These are phyloP conservation scores for Ogataea paraovalis DNA, from an alignment of 805 yeast species.

Conservation along the genomic window DNA sequence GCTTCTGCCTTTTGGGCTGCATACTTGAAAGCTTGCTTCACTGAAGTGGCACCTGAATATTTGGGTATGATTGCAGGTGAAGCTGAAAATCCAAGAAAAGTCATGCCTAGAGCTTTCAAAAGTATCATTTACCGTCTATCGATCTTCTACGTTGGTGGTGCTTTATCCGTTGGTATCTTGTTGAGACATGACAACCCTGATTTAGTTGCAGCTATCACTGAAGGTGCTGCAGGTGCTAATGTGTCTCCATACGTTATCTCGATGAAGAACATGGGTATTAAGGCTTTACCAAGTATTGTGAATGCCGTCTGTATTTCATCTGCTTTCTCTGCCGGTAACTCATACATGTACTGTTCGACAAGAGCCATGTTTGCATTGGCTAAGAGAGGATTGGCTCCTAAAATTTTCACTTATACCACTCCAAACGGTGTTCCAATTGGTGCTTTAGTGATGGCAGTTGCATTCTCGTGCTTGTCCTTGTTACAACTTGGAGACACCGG, in stretches of 20 bases:
- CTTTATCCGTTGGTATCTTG: constrained; percentile 37
- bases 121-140: constrained; percentile 38
- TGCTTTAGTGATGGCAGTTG: constrained; percentile 44
- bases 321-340: constrained; percentile 76
- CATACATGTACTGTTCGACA: constrained; percentile 65
- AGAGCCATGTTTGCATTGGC: constrained; percentile 59
- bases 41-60: constrained; percentile 40
- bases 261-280: constrained; percentile 58
- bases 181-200: constrained; percentile 32
- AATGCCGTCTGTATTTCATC: constrained; percentile 68
- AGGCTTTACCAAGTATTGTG: constrained; percentile 63
- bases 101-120: constrained; percentile 36
- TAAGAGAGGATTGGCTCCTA: constrained; percentile 64
- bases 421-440: constrained; percentile 64
- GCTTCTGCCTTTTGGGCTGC: constrained; percentile 31
- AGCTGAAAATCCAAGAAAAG: constrained; percentile 36
- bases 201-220: constrained; percentile 41
- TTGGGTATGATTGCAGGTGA: constrained; percentile 41
- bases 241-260: constrained; percentile 77
- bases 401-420: constrained; percentile 53
- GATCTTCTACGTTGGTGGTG: constrained; percentile 38
- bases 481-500: constrained; percentile 41
- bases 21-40: constrained; percentile 33
- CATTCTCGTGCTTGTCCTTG: constrained; percentile 60
- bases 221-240: constrained; percentile 64